Conservation (phyloP, 108 stramenopile genomes). For the Asterionellopsis glacialis region DNA sequence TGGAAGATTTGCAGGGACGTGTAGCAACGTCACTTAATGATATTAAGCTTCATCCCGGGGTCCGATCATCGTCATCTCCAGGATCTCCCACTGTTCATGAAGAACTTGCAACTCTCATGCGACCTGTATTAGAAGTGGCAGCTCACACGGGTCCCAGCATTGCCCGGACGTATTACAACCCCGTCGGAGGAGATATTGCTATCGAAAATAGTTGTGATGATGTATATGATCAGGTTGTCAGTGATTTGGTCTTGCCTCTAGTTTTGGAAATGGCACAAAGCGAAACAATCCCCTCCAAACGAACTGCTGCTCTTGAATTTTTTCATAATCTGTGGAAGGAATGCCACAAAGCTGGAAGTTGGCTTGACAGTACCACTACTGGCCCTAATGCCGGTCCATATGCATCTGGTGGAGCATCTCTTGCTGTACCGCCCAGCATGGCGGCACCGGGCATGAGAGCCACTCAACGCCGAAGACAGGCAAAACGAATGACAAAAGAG, state of each 20-base stretch:
- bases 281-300: conserved; percentile 66
- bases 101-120: conserved; percentile 59
- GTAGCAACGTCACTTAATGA: conserved; percentile 67
- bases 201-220: conserved; percentile 69
- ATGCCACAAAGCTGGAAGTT: conserved; percentile 67
- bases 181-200: conserved; percentile 32
- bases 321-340: conserved; percentile 69
- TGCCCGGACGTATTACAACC: conserved; percentile 62
- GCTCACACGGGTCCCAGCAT: conserved; percentile 74
- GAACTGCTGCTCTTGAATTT: conserved; percentile 59
- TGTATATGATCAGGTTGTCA: conserved; percentile 63
- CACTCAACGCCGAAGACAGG: conserved; percentile 44
- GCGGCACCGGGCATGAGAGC: conserved; percentile 20
- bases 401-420: conserved; percentile 31
- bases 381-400: conserved; percentile 37
- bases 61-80: conserved; percentile 17
- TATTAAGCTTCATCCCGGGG: conserved; percentile 66
- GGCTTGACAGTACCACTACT: conserved; percentile 43
- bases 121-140: conserved; percentile 75
- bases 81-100: conserved; percentile 45
- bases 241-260: conserved; percentile 68
- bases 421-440: too few relatives aligned
- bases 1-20: conserved; percentile 77
- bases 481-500: conserved; percentile 37
- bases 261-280: conserved; percentile 76